phyloP scores from a whole-genome alignment of 441 rosid species.

The Brassica hybrid region DNA sequence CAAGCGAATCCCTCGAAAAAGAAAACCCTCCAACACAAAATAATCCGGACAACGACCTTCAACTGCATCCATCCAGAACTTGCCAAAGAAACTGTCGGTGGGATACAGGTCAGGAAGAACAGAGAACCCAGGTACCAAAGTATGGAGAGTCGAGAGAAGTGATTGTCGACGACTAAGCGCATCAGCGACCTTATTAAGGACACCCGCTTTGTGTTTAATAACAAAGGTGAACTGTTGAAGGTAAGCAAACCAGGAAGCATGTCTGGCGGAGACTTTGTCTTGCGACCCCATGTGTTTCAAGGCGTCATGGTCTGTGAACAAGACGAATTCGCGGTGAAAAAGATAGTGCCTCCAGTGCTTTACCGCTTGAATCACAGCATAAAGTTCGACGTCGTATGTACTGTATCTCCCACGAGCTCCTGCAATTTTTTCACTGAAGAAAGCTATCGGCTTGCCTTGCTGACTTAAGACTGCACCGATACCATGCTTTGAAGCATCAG shows the following conservation, averaged over 20 bases:
- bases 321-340: background rate
- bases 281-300: background rate
- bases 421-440: background rate
- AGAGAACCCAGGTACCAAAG: background rate
- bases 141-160: background rate
- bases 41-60: background rate
- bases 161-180: background rate
- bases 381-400: background rate
- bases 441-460: background rate
- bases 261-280: background rate
- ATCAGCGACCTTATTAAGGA: background rate
- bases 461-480: background rate
- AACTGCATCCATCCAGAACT: background rate
- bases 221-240: background rate
- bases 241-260: background rate
- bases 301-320: background rate
- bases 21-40: background rate
- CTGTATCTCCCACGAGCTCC: background rate
- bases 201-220: background rate
- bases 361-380: background rate
- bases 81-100: background rate
- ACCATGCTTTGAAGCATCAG: background rate
- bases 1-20: background rate
- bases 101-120: background rate
- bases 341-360: background rate